phyloP scores from a whole-genome alignment of 768 basidiomycete species.

The Kondoa subrosea region DNA sequence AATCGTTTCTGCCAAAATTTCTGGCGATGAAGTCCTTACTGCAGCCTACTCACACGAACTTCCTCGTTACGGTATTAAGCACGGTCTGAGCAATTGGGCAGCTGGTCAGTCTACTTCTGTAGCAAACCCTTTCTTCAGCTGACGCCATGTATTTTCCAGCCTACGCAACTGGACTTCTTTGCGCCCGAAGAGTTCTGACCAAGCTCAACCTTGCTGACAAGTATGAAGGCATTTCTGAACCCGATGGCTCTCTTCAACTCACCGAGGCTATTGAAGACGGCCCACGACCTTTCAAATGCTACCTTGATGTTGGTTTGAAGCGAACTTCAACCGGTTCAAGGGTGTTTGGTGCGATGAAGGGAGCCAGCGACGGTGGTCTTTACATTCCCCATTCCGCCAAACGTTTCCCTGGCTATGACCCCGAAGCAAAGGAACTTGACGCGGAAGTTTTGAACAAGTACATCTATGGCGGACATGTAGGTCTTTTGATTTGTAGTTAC shows the following conservation, averaged over 20 bases:
- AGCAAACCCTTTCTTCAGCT: slow-evolving; percentile 3
- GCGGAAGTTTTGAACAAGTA: slow-evolving; percentile 92
- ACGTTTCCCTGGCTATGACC: slow-evolving; percentile 89
- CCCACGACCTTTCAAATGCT: slow-evolving; percentile 96
- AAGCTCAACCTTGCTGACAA: slow-evolving; percentile 96
- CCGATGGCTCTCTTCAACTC: slow-evolving; percentile 64
- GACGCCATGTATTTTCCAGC: slow-evolving; percentile 40
- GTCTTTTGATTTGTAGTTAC: not conserved
- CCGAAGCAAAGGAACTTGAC: slow-evolving; percentile 79
- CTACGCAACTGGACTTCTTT: slow-evolving; percentile 90
- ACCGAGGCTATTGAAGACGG: slow-evolving; percentile 84
- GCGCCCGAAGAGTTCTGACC: slow-evolving; percentile 79
- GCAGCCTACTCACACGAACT: slow-evolving; percentile 81
- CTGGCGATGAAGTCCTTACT: slow-evolving; percentile 85
- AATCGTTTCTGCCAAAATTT: slow-evolving; percentile 89
- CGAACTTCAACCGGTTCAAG: slow-evolving; percentile 95
- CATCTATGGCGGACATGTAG: slow-evolving; percentile 39
- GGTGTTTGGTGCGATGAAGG: slow-evolving; percentile 96
- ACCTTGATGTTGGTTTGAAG: slow-evolving; percentile 94
- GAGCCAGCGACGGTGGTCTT: slow-evolving; percentile 92
- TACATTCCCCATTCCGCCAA: slow-evolving; percentile 95
- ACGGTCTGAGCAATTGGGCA: slow-evolving; percentile 97
- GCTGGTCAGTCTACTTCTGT: slow-evolving; percentile 46
- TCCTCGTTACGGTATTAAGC: slow-evolving; percentile 86
- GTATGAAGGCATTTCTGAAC: slow-evolving; percentile 83